Conservation (phyloP, 2,329 filamentous ascomycete species). For the Colletotrichum sp. region DNA sequence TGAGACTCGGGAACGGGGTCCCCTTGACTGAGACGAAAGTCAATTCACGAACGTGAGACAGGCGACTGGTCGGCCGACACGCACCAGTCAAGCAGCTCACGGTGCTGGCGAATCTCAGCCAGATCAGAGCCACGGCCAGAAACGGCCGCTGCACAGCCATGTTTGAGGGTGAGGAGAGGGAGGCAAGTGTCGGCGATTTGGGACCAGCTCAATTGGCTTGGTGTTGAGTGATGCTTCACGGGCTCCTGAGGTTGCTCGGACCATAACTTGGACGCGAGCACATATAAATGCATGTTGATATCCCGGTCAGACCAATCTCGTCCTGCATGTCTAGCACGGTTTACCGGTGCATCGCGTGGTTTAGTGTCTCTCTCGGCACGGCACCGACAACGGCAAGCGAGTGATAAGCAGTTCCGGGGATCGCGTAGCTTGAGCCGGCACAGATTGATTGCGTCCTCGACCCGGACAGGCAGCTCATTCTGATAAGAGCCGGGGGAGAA, state of each 20-base stretch:
- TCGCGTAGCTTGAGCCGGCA: background rate
- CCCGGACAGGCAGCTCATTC: slow-evolving; percentile 14
- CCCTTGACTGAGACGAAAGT: background rate
- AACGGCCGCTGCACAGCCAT: background rate
- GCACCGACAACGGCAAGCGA: background rate
- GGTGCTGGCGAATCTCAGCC: background rate
- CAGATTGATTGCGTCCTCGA: background rate
- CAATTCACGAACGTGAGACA: background rate
- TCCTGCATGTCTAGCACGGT: background rate
- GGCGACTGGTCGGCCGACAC: background rate
- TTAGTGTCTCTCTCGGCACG: background rate
- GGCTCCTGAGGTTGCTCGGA: background rate
- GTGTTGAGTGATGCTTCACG: background rate
- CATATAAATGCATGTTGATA: background rate
- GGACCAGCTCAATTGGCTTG: background rate
- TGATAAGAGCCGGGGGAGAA: background rate
- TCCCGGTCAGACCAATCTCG: background rate
- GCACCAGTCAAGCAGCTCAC: slow-evolving; percentile 2
- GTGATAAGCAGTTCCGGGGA: background rate
- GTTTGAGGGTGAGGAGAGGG: background rate
- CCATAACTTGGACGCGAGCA: background rate
- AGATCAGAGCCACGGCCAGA: background rate
- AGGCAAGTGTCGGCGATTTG: background rate
- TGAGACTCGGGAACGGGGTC: slow-evolving; percentile 33
- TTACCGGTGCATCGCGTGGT: background rate